These are phyloP conservation scores for Mariannaea sp. DNA, from an alignment of 2,329 filamentous ascomycete genomes.

Conservation along the genomic window DNA sequence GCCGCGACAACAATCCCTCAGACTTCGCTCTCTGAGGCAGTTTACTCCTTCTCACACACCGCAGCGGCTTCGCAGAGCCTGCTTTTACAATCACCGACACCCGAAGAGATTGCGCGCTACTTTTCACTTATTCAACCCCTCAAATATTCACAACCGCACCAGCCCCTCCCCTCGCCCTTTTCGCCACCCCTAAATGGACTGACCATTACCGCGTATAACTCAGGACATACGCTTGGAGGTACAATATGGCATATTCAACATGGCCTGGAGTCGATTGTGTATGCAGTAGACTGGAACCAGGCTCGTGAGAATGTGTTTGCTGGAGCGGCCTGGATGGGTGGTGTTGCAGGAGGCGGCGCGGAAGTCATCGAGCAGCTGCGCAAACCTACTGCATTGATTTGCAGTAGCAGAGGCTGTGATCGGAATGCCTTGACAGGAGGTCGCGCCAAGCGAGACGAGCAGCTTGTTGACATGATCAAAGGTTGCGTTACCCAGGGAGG, in stretches of 20 bases:
- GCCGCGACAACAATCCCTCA: constrained; percentile 82
- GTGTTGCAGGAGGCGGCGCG: constrained; percentile 76
- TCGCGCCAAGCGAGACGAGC: constrained; percentile 81
- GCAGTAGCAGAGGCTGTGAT: constrained; percentile 82
- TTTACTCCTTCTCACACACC: constrained; percentile 58
- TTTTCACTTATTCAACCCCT: constrained; percentile 89
- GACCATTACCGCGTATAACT: constrained; percentile 95
- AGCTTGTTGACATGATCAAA: constrained; percentile 81
- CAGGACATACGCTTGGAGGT: constrained; percentile 91
- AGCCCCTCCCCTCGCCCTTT: constrained; percentile 84
- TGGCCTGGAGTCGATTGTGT: constrained; percentile 94
- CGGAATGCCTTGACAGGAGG: constrained; percentile 72
- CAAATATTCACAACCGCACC: constrained; percentile 96
- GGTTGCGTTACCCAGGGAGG: constrained; percentile 80
- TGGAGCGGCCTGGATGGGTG: constrained; percentile 91
- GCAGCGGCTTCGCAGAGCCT: constrained; percentile 58
- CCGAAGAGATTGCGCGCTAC: constrained; percentile 89
- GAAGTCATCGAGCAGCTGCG: constrained; percentile 93
- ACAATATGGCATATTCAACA: constrained; percentile 99
- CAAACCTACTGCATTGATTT: constrained; percentile 91
- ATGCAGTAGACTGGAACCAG: constrained; percentile 98
- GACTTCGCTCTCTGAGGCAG: constrained; percentile 69
- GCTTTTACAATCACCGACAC: constrained; percentile 71
- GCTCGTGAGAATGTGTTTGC: constrained; percentile 94
- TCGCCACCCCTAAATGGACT: constrained; percentile 88